phyloP scores from a whole-genome alignment of 2,329 filamentous ascomycete genomes.

The Pseudogymnoascus pannorum region DNA sequence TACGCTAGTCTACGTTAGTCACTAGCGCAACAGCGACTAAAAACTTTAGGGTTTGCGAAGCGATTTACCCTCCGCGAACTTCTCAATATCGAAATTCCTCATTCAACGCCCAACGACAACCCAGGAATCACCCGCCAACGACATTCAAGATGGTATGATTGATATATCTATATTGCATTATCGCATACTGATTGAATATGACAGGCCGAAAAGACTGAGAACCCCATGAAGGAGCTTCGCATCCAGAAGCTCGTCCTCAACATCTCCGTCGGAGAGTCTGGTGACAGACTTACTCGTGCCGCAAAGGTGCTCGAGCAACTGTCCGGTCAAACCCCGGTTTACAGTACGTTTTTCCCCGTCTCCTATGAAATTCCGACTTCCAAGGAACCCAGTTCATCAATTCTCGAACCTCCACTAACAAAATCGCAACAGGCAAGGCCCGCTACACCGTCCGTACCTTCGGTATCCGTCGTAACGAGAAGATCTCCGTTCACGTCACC shows the following conservation, averaged over 20 bases:
- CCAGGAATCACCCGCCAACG: conserved; percentile 8
- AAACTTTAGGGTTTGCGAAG: conserved; percentile 12
- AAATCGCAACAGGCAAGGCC: conserved; percentile 70
- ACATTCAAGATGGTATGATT: conserved; percentile 13
- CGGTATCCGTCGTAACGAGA: conserved; percentile 99
- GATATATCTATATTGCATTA: neutral
- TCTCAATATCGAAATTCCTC: conserved; percentile 9
- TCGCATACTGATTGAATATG: conserved; percentile 21
- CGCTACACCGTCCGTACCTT: conserved; percentile 99
- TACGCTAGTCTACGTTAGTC: neutral
- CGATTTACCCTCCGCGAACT: conserved; percentile 10
- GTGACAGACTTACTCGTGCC: conserved; percentile 99
- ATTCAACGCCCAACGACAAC: conserved; percentile 9
- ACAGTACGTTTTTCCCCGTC: conserved; percentile 59
- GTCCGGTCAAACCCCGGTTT: conserved; percentile 98
- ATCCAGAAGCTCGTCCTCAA: conserved; percentile 99
- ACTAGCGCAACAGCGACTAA: conserved; percentile 2
- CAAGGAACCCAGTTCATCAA: conserved; percentile 13
- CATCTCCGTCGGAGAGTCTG: conserved; percentile 99
- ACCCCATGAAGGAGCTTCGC: conserved; percentile 99
- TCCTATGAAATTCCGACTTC: neutral
- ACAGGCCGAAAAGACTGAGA: conserved; percentile 77
- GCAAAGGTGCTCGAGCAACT: conserved; percentile 99
- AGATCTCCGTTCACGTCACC: conserved; percentile 98
- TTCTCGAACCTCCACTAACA: conserved; percentile 14